These are phyloP conservation scores for Xylariaceae sp. DNA, from an alignment of 2,329 filamentous ascomycete genomes.

Conservation along the genomic window DNA sequence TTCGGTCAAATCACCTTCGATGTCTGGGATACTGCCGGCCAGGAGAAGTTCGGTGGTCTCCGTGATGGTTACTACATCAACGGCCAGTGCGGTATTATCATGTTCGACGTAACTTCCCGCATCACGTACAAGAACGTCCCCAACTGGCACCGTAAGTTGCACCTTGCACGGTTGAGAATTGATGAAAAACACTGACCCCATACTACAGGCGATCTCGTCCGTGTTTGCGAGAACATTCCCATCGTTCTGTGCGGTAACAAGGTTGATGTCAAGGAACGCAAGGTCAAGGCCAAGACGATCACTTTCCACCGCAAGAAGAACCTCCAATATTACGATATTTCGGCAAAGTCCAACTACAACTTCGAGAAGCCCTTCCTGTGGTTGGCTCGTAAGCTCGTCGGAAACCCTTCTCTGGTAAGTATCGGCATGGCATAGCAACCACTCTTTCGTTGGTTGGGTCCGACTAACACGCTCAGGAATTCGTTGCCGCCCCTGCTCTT, in stretches of 20 bases:
- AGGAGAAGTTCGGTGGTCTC: constrained; percentile 99
- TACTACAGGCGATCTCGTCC: constrained; percentile 80
- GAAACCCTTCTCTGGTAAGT: constrained; percentile 77
- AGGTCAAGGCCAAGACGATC: constrained; percentile 99
- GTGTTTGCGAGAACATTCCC: constrained; percentile 98
- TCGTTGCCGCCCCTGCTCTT: constrained; percentile 90
- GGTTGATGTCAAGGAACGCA: constrained; percentile 99
- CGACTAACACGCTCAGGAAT: constrained; percentile 59
- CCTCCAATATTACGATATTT: constrained; percentile 99
- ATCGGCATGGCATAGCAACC: constrained; percentile 1
- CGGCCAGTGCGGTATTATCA: constrained; percentile 99
- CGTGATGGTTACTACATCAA: constrained; percentile 99
- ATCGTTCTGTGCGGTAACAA: constrained; percentile 99
- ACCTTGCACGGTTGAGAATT: not conserved
- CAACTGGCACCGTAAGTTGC: constrained; percentile 96
- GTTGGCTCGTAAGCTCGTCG: constrained; percentile 96
- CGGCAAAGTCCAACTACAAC: constrained; percentile 99
- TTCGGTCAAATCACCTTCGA: constrained; percentile 96
- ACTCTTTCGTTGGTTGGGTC: constrained; percentile 11
- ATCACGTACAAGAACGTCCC: constrained; percentile 99
- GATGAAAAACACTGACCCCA: not conserved
- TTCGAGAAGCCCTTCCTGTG: constrained; percentile 99
- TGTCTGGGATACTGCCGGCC: constrained; percentile 97
- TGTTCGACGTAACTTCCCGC: constrained; percentile 99
- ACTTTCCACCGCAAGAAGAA: constrained; percentile 99